Percentiles rank a stretch among this genome's conserved stretches.
These are phyloP conservation scores for Sphaerulina vaccinii DNA, from an alignment of 2,329 filamentous ascomycete species.

Conservation along the genomic window DNA sequence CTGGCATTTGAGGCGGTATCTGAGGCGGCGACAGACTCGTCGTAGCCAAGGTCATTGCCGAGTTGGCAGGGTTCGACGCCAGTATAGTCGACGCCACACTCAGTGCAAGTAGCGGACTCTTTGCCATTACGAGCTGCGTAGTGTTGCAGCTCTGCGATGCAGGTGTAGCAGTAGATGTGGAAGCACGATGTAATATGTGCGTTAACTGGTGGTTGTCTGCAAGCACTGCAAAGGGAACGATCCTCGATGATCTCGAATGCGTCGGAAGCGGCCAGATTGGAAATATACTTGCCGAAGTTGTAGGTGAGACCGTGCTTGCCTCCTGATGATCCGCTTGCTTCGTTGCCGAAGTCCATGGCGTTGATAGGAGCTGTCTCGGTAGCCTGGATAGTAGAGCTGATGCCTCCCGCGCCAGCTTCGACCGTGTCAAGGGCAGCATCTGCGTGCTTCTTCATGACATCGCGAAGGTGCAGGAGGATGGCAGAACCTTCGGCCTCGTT, in stretches of 20 bases:
- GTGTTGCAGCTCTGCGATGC: slow-evolving; percentile 41
- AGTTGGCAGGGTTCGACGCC: slow-evolving; percentile 9
- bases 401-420: slow-evolving; percentile 20
- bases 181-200: slow-evolving; percentile 52
- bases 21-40: no score
- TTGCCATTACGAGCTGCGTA: slow-evolving; percentile 31
- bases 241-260: slow-evolving; percentile 40
- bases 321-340: slow-evolving; percentile 26
- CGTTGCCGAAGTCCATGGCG: slow-evolving; percentile 18
- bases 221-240: slow-evolving; percentile 45
- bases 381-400: slow-evolving; percentile 22
- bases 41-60: neutral
- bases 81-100: slow-evolving; percentile 37
- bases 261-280: slow-evolving; percentile 35
- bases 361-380: slow-evolving; percentile 21
- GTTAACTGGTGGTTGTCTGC: slow-evolving; percentile 41
- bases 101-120: slow-evolving; percentile 34
- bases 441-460: slow-evolving; percentile 19
- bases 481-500: slow-evolving; percentile 18
- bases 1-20: slow-evolving; percentile 19
- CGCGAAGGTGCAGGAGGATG: slow-evolving; percentile 25
- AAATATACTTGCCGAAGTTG: slow-evolving; percentile 45
- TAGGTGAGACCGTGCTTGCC: slow-evolving; percentile 40
- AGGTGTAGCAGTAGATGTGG: slow-evolving; percentile 57
- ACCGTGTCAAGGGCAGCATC: slow-evolving; percentile 16